Conservation (phyloP, 352 stramenopile genomes). For the Phytophthora tentaculata region DNA sequence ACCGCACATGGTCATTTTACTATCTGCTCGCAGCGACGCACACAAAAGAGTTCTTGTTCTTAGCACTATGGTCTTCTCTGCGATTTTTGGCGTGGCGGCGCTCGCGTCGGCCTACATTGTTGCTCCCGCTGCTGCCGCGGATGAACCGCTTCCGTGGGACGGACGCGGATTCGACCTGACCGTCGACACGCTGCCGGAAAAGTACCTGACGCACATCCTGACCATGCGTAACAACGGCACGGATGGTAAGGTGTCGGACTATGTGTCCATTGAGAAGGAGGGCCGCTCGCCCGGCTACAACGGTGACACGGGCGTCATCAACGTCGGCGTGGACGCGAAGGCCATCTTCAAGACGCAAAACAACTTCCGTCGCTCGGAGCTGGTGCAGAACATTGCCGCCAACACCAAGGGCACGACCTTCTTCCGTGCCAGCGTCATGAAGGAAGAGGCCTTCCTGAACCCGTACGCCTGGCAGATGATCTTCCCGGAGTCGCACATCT, state of each 20-base stretch:
- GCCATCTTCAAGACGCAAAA: constrained; percentile 53
- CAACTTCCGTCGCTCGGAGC: constrained; percentile 67
- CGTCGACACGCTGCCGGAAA: constrained; percentile 55
- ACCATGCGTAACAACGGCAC: constrained; percentile 54
- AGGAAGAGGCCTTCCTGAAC: constrained; percentile 56
- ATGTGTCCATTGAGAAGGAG: constrained; percentile 47
- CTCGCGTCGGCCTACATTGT: constrained; percentile 35
- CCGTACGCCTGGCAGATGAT: constrained; percentile 62
- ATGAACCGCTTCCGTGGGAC: constrained; percentile 55
- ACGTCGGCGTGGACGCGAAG: constrained; percentile 52
- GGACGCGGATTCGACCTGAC: constrained; percentile 59
- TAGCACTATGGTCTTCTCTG: constrained; percentile 33
- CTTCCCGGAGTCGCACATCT: constrained; percentile 64
- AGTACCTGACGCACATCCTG: constrained; percentile 71
- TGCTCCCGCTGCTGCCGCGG: constrained; percentile 16
- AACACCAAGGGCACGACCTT: constrained; percentile 48
- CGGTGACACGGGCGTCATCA: constrained; percentile 59
- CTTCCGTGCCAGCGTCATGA: constrained; percentile 65
- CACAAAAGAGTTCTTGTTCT: constrained; percentile 4
- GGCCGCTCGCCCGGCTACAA: constrained; percentile 58
- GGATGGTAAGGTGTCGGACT: constrained; percentile 49
- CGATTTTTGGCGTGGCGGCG: constrained; percentile 31
- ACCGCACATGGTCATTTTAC: constrained; percentile 17
- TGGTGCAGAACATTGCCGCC: constrained; percentile 56
- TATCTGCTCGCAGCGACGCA: constrained; percentile 28